phyloP scores from a whole-genome alignment of 305 asterid species.

The Solanum aculeatissimum region DNA sequence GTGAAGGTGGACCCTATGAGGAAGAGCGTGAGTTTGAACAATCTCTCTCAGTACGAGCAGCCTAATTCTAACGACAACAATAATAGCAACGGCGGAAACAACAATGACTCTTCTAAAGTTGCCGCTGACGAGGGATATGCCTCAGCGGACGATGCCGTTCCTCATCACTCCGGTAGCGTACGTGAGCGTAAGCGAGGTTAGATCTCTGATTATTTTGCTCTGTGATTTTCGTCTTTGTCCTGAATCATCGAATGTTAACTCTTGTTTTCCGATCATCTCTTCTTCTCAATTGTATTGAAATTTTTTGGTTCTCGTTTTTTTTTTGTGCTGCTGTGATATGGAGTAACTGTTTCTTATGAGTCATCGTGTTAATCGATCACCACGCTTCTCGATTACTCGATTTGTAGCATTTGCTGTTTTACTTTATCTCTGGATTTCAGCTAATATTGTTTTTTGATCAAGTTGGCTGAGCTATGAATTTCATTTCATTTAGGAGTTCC shows the following conservation, averaged over 20 bases:
- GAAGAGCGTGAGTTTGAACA: conserved; percentile 35
- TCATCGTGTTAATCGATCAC: background rate
- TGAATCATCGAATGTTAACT: background rate
- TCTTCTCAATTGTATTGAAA: background rate
- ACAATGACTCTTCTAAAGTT: conserved; percentile 12
- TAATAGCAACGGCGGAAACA: conserved; percentile 8
- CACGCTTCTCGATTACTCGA: background rate
- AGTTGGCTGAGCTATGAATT: background rate
- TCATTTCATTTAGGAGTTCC: conserved; percentile 40
- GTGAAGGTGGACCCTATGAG: conserved; percentile 36
- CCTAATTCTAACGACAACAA: conserved; percentile 3
- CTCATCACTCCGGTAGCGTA: conserved; percentile 24
- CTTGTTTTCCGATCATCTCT: background rate
- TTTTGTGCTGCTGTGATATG: background rate
- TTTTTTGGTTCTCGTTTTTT: background rate
- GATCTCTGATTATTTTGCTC: conserved; percentile 22
- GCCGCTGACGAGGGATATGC: conserved; percentile 34
- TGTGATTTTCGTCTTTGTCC: background rate
- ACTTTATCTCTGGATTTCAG: background rate
- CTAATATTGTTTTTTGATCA: background rate
- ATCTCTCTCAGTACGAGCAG: conserved; percentile 24
- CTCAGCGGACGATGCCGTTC: conserved; percentile 63
- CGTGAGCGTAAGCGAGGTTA: conserved; percentile 87
- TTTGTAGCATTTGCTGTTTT: background rate
- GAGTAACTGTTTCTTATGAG: background rate